A percentile compares a stretch with the other conserved stretches of the same genome.
Evolutionary conservation across 306 rosid species (phyloP).

Genomic region (Luffa aegyptiaca): DNA sequence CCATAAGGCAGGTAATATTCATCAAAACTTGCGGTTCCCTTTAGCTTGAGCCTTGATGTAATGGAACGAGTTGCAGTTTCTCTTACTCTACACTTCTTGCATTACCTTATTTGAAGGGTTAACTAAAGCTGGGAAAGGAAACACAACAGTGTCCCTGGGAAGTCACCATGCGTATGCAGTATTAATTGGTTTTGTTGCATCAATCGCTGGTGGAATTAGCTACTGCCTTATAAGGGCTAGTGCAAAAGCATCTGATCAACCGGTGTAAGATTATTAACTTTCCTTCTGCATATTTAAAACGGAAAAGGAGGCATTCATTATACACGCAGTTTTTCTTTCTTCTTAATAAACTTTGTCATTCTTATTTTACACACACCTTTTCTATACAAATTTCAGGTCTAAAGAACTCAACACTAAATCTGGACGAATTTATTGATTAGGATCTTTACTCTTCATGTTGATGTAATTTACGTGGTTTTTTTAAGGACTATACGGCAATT

Average conservation of each 20-base stretch:
- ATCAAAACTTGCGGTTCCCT: background rate
- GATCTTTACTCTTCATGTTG: background rate
- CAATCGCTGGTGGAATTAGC: slow-evolving; percentile 63
- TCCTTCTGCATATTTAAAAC: background rate
- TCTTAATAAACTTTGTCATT: background rate
- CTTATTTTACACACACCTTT: background rate
- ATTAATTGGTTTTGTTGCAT: slow-evolving; percentile 48
- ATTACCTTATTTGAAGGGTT: slow-evolving; percentile 21
- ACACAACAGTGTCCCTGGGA: slow-evolving; percentile 14
- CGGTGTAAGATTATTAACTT: slow-evolving; percentile 45
- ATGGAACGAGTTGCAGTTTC: slow-evolving; percentile 11
- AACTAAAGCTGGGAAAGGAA: slow-evolving; percentile 35
- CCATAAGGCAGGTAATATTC: slow-evolving; percentile 5
- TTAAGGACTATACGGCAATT: background rate
- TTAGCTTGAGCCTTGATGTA: slow-evolving; percentile 1
- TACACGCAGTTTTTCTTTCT: background rate
- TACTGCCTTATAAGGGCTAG: slow-evolving; percentile 68
- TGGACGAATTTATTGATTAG: background rate
- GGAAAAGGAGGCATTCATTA: background rate
- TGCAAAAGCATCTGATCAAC: slow-evolving; percentile 70
- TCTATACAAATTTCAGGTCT: background rate
- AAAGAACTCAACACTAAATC: background rate
- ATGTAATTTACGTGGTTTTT: background rate
- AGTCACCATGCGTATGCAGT: slow-evolving; percentile 30
- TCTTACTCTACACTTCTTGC: slow-evolving; percentile 13